Evolutionary conservation across 306 rosid genomes (phyloP).

Genomic region (Rosa chinensis): DNA sequence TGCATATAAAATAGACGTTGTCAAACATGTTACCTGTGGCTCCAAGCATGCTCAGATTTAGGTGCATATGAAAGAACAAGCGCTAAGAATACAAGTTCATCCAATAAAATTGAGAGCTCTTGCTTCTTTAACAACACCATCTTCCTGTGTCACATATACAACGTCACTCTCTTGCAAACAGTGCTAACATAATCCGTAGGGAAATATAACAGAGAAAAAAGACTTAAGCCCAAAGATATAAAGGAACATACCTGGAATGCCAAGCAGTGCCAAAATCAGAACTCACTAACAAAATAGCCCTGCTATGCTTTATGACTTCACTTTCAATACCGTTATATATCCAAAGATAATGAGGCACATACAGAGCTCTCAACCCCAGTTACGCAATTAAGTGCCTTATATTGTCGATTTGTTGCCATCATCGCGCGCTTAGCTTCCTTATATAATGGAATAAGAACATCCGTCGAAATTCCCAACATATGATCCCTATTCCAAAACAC

Average conservation of each 20-base stretch:
- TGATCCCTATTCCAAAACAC: slow-evolving; percentile 73
- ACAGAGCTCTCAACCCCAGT: slow-evolving; percentile 20
- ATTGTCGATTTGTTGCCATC: slow-evolving; percentile 48
- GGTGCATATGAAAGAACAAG: slow-evolving; percentile 81
- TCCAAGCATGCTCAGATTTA: slow-evolving; percentile 90
- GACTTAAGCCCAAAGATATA: neutral
- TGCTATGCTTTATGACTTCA: slow-evolving; percentile 67
- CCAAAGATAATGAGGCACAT: slow-evolving; percentile 30
- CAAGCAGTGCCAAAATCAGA: slow-evolving; percentile 85
- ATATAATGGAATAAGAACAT: slow-evolving; percentile 56
- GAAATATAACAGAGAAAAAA: neutral
- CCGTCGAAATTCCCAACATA: slow-evolving; percentile 79
- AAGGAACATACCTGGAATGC: slow-evolving; percentile 71
- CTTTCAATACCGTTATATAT: slow-evolving; percentile 34
- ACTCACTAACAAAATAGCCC: slow-evolving; percentile 69
- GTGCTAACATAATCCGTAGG: neutral
- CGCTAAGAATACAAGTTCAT: slow-evolving; percentile 68
- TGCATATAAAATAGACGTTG: slow-evolving; percentile 1
- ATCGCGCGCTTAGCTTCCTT: slow-evolving; percentile 53
- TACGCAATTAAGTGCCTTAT: slow-evolving; percentile 36
- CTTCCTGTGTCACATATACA: slow-evolving; percentile 52
- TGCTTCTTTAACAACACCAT: slow-evolving; percentile 49
- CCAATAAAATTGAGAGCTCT: slow-evolving; percentile 33
- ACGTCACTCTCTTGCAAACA: neutral
- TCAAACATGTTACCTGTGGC: slow-evolving; percentile 56